phyloP scores from a whole-genome alignment of 2,329 filamentous ascomycete genomes.

The Beauveria rudraprayagi region DNA sequence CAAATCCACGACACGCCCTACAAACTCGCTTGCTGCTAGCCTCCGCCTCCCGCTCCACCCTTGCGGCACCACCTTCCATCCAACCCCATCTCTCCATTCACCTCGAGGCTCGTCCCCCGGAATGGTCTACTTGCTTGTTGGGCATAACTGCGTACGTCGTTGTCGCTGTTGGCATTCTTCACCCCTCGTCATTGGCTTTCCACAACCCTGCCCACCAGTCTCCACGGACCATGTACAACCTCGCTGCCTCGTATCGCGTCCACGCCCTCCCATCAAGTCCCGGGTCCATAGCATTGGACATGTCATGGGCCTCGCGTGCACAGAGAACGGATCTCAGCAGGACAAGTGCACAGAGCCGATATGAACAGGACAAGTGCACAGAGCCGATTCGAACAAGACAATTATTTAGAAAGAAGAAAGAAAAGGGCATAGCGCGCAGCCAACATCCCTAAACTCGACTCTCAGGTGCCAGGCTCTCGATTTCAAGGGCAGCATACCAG shows the following conservation, averaged over 20 bases:
- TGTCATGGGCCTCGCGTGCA: neutral
- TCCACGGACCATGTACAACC: too few species aligned
- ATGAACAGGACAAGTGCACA: too few species aligned
- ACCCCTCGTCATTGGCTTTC: too few species aligned
- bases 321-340: neutral
- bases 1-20: neutral
- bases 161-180: too few species aligned
- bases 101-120: neutral
- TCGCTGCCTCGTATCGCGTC: neutral
- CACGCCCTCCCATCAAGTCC: neutral
- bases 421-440: neutral
- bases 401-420: neutral
- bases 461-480: neutral
- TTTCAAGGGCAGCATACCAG: constrained; percentile 8
- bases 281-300: neutral
- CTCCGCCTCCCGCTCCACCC: neutral
- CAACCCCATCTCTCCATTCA: neutral
- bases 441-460: neutral
- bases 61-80: neutral
- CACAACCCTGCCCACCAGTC: too few species aligned
- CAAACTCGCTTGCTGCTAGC: neutral
- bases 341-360: neutral
- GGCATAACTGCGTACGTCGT: neutral
- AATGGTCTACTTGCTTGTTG: neutral
- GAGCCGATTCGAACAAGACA: neutral